Percentiles rank a stretch among this genome's conserved stretches.
Conservation (phyloP, 2,329 filamentous ascomycete genomes). For the Calycina marina region DNA sequence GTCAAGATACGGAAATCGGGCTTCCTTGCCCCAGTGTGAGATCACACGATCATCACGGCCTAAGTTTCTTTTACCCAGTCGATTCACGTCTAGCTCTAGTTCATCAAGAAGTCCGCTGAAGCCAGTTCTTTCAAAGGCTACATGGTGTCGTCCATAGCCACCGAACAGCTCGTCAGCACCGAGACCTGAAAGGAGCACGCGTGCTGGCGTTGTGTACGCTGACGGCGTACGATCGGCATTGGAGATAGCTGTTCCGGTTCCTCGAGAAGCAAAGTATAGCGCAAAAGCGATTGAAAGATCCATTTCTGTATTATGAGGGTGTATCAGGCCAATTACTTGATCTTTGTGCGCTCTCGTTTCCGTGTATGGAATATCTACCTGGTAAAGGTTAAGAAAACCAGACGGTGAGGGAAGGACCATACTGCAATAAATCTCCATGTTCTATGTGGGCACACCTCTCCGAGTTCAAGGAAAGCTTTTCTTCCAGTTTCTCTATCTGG, state of each 20-base stretch:
- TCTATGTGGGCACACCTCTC: slow-evolving; percentile 50
- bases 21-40: slow-evolving; percentile 77
- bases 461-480: slow-evolving; percentile 63
- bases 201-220: slow-evolving; percentile 53
- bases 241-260: slow-evolving; percentile 30
- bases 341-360: slow-evolving; percentile 57
- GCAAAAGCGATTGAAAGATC: slow-evolving; percentile 88
- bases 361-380: slow-evolving; percentile 69
- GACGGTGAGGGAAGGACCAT: slow-evolving; percentile 17
- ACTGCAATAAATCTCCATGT: slow-evolving; percentile 71
- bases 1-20: slow-evolving; percentile 81
- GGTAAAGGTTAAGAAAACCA: slow-evolving; percentile 4
- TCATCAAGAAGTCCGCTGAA: slow-evolving; percentile 65
- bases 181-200: slow-evolving; percentile 79
- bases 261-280: slow-evolving; percentile 86
- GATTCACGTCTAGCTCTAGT: slow-evolving; percentile 67
- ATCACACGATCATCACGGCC: slow-evolving; percentile 88
- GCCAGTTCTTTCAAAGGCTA: slow-evolving; percentile 56
- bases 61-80: slow-evolving; percentile 85
- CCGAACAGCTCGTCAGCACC: slow-evolving; percentile 95
- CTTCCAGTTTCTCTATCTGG: slow-evolving; percentile 83
- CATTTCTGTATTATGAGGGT: slow-evolving; percentile 97
- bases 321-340: slow-evolving; percentile 62
- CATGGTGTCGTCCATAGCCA: slow-evolving; percentile 74
- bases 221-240: slow-evolving; percentile 7